Percentiles rank a stretch among this genome's conserved stretches.
phyloP scores from a whole-genome alignment of 495 filamentous ascomycete genomes.

The Glutinoglossum americanum region DNA sequence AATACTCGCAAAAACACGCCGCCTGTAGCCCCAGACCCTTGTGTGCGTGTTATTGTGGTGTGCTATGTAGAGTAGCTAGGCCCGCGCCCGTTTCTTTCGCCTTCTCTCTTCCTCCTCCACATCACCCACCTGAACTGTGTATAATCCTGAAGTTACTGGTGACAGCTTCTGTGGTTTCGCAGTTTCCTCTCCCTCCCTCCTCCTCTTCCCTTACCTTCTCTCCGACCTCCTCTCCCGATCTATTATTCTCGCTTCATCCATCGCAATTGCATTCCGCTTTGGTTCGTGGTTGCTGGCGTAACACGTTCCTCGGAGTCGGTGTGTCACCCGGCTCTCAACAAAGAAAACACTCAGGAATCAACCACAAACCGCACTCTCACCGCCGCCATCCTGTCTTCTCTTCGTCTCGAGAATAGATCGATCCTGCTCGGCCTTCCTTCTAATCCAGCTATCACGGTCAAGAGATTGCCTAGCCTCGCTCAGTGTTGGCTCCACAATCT shows the following conservation, averaged over 20 bases:
- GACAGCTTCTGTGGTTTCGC: neutral
- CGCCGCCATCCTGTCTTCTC: neutral
- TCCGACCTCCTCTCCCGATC: constrained; percentile 12
- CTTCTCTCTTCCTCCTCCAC: constrained; percentile 1
- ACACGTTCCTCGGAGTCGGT: neutral
- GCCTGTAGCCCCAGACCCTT: neutral
- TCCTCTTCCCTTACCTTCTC: constrained; percentile 9
- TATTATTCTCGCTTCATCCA: constrained; percentile 11
- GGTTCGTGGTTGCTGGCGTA: constrained; percentile 15
- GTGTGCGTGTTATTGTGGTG: neutral
- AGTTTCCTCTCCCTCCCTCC: neutral
- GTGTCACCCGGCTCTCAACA: neutral
- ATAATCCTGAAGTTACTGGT: neutral
- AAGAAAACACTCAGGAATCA: neutral
- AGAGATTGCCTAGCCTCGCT: neutral
- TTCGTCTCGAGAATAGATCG: neutral
- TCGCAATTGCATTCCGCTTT: constrained; percentile 13
- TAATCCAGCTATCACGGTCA: neutral
- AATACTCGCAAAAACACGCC: neutral
- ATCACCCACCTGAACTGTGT: neutral
- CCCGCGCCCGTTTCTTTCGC: neutral
- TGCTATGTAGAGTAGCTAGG: neutral
- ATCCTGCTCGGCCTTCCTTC: neutral
- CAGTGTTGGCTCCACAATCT: neutral
- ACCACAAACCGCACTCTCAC: neutral